Conservation (phyloP, 176 grass and related monocot species). For the Triticum urartu region DNA sequence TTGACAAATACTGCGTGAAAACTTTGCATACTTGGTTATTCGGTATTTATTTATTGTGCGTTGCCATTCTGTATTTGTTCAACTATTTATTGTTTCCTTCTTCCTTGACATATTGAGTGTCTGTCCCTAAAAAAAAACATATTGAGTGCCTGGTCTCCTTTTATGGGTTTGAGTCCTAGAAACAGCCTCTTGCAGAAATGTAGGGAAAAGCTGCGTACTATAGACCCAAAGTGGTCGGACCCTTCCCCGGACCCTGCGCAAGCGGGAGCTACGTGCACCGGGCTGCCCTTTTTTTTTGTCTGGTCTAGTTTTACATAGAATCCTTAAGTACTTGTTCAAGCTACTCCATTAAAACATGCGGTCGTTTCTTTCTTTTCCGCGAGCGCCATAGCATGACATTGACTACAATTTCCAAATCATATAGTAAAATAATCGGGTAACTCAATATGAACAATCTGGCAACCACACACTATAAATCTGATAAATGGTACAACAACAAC, state of each 20-base stretch:
- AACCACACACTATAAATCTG: no score
- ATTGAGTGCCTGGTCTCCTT: neutral
- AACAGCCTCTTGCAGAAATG: no score
- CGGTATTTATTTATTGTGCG: neutral
- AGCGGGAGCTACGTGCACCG: no score
- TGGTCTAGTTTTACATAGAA: neutral
- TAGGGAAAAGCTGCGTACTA: no score
- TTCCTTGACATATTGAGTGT: neutral
- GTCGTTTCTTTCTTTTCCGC: neutral
- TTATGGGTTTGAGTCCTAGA: neutral
- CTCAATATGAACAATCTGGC: no score
- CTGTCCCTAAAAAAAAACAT: no score
- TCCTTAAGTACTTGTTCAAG: neutral
- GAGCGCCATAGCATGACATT: neutral
- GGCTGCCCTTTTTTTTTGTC: no score
- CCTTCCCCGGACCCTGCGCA: no score
- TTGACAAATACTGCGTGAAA: neutral
- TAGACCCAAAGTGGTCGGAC: no score
- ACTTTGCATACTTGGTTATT: neutral
- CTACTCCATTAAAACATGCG: neutral
- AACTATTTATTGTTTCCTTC: neutral
- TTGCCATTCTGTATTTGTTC: neutral
- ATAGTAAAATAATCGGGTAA: neutral
- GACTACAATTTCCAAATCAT: neutral
- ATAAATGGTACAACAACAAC: no score